Conservation (phyloP, 169 alveolate species). For the Theileria orientalis region DNA sequence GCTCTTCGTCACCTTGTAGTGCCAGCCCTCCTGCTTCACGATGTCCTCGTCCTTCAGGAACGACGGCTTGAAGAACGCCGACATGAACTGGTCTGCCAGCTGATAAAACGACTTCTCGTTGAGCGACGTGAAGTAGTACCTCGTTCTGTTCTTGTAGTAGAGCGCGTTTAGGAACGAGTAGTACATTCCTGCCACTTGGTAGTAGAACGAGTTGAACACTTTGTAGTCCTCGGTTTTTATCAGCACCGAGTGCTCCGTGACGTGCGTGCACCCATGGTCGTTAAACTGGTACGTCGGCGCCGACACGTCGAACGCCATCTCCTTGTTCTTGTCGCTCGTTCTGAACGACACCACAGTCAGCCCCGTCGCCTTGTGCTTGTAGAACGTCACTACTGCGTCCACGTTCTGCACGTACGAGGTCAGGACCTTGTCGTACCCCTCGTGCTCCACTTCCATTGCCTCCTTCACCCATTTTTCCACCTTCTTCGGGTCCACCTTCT, state of each 20-base stretch:
- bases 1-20: slow-evolving; percentile 67
- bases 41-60: slow-evolving; percentile 66
- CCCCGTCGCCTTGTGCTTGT: slow-evolving; percentile 48
- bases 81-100: slow-evolving; percentile 67
- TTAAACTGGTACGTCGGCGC: slow-evolving; percentile 58
- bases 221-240: slow-evolving; percentile 79
- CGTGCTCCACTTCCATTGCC: slow-evolving; percentile 55
- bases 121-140: slow-evolving; percentile 83
- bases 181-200: slow-evolving; percentile 77
- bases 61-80: slow-evolving; percentile 79
- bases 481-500: background rate
- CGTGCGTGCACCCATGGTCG: slow-evolving; percentile 79
- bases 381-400: slow-evolving; percentile 28
- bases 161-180: slow-evolving; percentile 83
- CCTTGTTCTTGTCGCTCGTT: slow-evolving; percentile 42
- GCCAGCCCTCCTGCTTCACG: slow-evolving; percentile 87
- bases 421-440: slow-evolving; percentile 26
- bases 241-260: slow-evolving; percentile 86
- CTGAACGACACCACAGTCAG: slow-evolving; percentile 46
- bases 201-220: slow-evolving; percentile 77
- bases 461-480: slow-evolving; percentile 46
- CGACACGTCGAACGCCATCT: slow-evolving; percentile 52
- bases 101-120: slow-evolving; percentile 73
- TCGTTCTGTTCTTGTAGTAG: slow-evolving; percentile 83
- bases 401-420: slow-evolving; percentile 35